phyloP scores from a whole-genome alignment of 2,329 filamentous ascomycete species.

The Volutella citrinella region DNA sequence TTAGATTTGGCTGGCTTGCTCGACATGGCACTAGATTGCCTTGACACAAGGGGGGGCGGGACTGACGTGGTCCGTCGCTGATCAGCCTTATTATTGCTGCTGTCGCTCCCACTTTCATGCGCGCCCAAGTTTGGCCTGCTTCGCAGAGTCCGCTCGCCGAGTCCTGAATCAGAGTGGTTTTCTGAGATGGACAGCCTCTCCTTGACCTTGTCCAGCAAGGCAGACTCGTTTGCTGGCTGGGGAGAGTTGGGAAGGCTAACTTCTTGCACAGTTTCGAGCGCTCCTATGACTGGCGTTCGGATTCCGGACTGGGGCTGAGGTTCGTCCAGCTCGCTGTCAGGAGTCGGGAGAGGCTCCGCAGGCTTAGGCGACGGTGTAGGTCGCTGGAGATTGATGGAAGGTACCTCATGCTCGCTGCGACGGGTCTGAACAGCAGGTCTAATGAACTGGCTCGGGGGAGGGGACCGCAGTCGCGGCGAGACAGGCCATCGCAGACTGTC shows the following conservation, averaged over 20 bases:
- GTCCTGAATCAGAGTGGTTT: conserved; percentile 39
- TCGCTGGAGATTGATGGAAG: conserved; percentile 52
- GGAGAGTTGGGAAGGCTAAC: conserved; percentile 75
- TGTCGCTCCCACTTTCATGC: conserved; percentile 65
- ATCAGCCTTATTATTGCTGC: conserved; percentile 48
- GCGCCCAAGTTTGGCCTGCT: conserved; percentile 44
- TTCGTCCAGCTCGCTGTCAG: conserved; percentile 55
- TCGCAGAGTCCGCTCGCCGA: conserved; percentile 40
- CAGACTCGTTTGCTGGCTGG: conserved; percentile 42
- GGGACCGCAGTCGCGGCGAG: conserved; percentile 74
- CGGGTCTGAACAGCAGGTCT: conserved; percentile 44
- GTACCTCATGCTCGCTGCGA: conserved; percentile 48
- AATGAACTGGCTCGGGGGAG: conserved; percentile 56
- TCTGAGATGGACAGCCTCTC: conserved; percentile 44
- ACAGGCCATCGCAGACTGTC: conserved; percentile 71
- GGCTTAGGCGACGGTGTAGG: conserved; percentile 45
- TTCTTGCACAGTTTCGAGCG: conserved; percentile 89
- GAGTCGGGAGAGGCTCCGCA: conserved; percentile 34
- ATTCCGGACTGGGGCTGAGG: conserved; percentile 46
- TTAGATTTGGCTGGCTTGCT: conserved; percentile 69
- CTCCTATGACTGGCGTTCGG: conserved; percentile 59
- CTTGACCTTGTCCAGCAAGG: conserved; percentile 47
- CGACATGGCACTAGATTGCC: conserved; percentile 62
- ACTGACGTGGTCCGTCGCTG: conserved; percentile 42
- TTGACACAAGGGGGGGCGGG: conserved; percentile 54